Percentiles rank a stretch among this genome's conserved stretches.
Evolutionary conservation across 2,329 filamentous ascomycete species (phyloP).

Genomic region (Talaromyces sp.): DNA sequence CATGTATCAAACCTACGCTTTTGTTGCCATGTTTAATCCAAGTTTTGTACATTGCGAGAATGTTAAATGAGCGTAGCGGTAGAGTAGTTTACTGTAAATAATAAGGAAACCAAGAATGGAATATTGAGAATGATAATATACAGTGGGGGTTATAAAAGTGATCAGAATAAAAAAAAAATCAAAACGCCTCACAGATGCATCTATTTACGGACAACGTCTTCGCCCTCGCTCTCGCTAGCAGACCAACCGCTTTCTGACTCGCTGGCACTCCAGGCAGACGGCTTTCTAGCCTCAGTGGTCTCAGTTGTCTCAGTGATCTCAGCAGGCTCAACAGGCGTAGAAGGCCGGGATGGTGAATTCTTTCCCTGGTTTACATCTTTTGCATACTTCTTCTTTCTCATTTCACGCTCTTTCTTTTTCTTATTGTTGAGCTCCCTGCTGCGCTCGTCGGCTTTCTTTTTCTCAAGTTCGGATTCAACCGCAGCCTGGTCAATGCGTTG

Average conservation of each 20-base stretch:
- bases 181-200: not conserved
- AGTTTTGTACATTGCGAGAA: not conserved
- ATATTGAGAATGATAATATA: conserved; percentile 4
- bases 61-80: not conserved
- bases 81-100: not conserved
- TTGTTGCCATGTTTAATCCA: not conserved
- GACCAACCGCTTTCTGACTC: conserved; percentile 34
- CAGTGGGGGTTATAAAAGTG: not conserved
- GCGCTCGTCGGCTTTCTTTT: conserved; percentile 16
- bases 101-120: not conserved
- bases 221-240: conserved; percentile 8
- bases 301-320: not conserved
- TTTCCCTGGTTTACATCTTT: conserved; percentile 18
- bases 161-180: not conserved
- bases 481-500: conserved; percentile 31
- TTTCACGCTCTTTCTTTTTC: conserved; percentile 15
- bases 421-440: conserved; percentile 16
- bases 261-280: conserved; percentile 28
- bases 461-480: conserved; percentile 21
- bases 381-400: conserved; percentile 16
- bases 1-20: not conserved
- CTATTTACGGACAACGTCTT: not conserved
- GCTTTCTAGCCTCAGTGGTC: conserved; percentile 1
- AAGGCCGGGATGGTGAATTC: not conserved
- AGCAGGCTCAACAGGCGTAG: not conserved